Base-by-base conservation (phyloP, 805 yeast species). In the Candida hispaniensis region DNA sequence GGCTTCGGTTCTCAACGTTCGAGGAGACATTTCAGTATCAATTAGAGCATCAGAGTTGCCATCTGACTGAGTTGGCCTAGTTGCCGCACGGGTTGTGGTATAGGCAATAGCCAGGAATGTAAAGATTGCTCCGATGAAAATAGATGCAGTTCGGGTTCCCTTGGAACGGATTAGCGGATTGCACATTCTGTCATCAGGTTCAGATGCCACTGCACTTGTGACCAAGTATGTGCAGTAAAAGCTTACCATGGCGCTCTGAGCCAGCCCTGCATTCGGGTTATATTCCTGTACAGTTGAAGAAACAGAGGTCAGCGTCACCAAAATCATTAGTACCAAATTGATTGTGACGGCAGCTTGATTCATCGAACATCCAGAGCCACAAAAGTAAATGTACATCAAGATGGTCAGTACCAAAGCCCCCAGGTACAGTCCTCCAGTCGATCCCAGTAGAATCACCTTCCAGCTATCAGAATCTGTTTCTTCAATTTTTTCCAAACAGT, bases 11-110 rank as follows among this genome's bases (percentile, higher is more conserved):
- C 98, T 66, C 77, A 85, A 71, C 15, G 65, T 53, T 7, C 58
- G 50, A 13, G 52, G 58, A 20, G 50, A 59, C 45, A 35, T 59
- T 51, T 60, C 58, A 45, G 51, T 49, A 41, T 60, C 51, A 30
- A 60, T 56, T n/a, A 70, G 66, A 32, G 55, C 62, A 6, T 63
- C 50, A 5, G 56, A 53, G 4, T 58, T 70, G 67, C 55, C 69
- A 58, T 63, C 47, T n/a, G n/a, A n/a, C n/a, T n/a, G n/a, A n/a
- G 80, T 72, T 41, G 63, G 39, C 28, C 75, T 75, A 2, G 88
- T 85, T 4, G 96, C 98, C 1, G 97, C 98, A 44, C 97, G 71
- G 1, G 95, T 85, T 0, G 98, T 91, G 2, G 98, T 91, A 54
- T 91, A 93, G 0, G 96, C 96, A 44, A 91, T 80, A 0, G 99